Evolutionary conservation across 1,139 yeast genomes (phyloP), one percentile per base, ranked within the genome.

Genomic region (Nematodospora anomalae): DNA sequence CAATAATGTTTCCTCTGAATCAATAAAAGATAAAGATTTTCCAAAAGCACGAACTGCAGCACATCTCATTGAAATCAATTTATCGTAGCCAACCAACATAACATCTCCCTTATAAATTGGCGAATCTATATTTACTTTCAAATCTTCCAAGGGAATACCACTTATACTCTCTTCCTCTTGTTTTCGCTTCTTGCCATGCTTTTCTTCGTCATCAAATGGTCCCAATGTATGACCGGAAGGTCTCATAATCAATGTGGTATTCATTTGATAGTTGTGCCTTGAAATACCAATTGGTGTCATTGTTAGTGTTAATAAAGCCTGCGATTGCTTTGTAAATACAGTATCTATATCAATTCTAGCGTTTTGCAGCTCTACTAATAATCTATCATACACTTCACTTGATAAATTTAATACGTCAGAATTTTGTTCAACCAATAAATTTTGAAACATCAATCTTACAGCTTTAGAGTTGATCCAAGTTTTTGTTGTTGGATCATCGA

Each of bases 201-300:
- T 37, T 13, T 43, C 44, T 23, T 43, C 47, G 32, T 47, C 55
- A 9, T 56, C 55, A 13, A 52, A 35, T 3, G 51, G 10, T 3
- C 68, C 66, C 26, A 78, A 63, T 15, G 72, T 62, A 28, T 68
- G 72, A 1, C 94, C 95, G 4, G 96, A 85, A 1, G 97, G 95
- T 46, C 88, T 78, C 56, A 92, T 67, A 30, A 92, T 76, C 36
- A 81, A 71, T 13, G 72, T 65, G 0, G 88, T 70, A 50, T 87
- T 83, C 96, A 94, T 87, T 31, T 80, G 79, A 60, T 87, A 92
- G 49, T 83, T 85, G 56, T 84, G 87, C 46, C 98, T 80, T 3
- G 96, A 86, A 38, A 89, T 80, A 43, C 99, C 98, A 44, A 94
- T 84, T 4, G 98, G 98, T 0, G 97, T 92, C 83, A 87, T 83